phyloP scores from a whole-genome alignment of 352 stramenopile species.

The Pythium insidiosum region DNA sequence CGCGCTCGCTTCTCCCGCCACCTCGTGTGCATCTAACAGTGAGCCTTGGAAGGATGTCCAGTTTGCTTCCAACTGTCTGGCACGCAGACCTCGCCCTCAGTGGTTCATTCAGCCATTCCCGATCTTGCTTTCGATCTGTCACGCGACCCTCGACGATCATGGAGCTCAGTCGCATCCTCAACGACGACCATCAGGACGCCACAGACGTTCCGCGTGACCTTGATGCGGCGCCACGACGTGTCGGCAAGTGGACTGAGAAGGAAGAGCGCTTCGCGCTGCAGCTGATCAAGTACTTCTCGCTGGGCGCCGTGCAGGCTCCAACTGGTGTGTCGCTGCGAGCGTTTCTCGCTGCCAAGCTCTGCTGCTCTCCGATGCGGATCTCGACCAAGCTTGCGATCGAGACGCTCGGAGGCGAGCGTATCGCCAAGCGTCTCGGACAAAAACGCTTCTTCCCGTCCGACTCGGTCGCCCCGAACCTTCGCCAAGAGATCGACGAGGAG shows the following conservation, averaged over 20 bases:
- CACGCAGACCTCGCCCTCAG: too few relatives aligned
- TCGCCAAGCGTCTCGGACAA: slow-evolving; percentile 22
- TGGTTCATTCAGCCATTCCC: neutral
- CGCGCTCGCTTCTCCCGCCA: too few relatives aligned
- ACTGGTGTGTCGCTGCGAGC: slow-evolving; percentile 18
- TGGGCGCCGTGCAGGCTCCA: slow-evolving; percentile 8
- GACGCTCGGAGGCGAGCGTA: slow-evolving; percentile 13
- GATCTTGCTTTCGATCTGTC: too few relatives aligned
- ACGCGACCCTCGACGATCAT: too few relatives aligned
- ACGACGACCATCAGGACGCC: neutral
- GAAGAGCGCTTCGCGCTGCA: slow-evolving; percentile 21
- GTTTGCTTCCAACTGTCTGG: too few relatives aligned
- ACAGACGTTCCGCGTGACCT: neutral
- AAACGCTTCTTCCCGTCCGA: slow-evolving; percentile 20
- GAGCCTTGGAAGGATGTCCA: too few relatives aligned
- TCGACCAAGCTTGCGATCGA: slow-evolving; percentile 25
- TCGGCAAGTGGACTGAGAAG: slow-evolving; percentile 27
- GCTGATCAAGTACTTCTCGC: slow-evolving; percentile 20
- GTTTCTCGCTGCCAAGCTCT: slow-evolving; percentile 21
- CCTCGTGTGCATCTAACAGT: too few relatives aligned
- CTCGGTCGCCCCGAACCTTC: neutral
- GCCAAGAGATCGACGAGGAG: slow-evolving; percentile 4
- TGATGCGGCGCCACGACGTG: slow-evolving; percentile 6
- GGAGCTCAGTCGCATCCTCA: slow-evolving; percentile 19
- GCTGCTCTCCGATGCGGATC: slow-evolving; percentile 25